Conservation (phyloP, 805 yeast species). For the Brettanomyces anomalus region DNA sequence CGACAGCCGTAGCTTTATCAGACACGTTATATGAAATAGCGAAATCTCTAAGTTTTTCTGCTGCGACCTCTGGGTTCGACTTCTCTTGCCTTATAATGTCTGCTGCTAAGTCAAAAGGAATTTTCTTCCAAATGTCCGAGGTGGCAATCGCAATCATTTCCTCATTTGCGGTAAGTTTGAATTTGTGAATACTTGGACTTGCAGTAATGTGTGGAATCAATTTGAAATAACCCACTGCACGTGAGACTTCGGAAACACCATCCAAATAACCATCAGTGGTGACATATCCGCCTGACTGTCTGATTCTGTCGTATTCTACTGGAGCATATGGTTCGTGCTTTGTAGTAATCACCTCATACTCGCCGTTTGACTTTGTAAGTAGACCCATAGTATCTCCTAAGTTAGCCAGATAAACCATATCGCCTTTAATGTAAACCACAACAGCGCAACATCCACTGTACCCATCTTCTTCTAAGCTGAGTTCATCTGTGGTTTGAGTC, state of each 20-base stretch:
- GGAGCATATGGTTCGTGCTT: slow-evolving; percentile 79
- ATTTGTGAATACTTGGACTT: slow-evolving; percentile 68
- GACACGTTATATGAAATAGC: slow-evolving; percentile 88
- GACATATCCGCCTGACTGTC: slow-evolving; percentile 89
- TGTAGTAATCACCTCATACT: slow-evolving; percentile 59
- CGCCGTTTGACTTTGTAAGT: slow-evolving; percentile 73
- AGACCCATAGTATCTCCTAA: slow-evolving; percentile 87
- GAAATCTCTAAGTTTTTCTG: slow-evolving; percentile 86
- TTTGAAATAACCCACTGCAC: slow-evolving; percentile 88
- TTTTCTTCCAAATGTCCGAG: slow-evolving; percentile 74
- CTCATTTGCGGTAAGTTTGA: slow-evolving; percentile 56
- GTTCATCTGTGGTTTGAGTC: slow-evolving; percentile 41
- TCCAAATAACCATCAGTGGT: slow-evolving; percentile 78
- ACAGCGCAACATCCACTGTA: slow-evolving; percentile 81
- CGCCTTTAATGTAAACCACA: slow-evolving; percentile 67
- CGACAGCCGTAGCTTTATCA: slow-evolving; percentile 73
- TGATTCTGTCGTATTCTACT: slow-evolving; percentile 72
- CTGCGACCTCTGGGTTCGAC: slow-evolving; percentile 82
- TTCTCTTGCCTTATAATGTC: slow-evolving; percentile 80
- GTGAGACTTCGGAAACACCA: slow-evolving; percentile 71
- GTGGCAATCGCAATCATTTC: slow-evolving; percentile 83
- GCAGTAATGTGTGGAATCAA: slow-evolving; percentile 82
- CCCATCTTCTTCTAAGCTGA: slow-evolving; percentile 56
- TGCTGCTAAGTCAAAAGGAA: slow-evolving; percentile 78
- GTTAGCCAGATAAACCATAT: slow-evolving; percentile 69